Evolutionary conservation across 805 yeast genomes (phyloP).

Genomic region (Hanseniaspora jakobsenii): DNA sequence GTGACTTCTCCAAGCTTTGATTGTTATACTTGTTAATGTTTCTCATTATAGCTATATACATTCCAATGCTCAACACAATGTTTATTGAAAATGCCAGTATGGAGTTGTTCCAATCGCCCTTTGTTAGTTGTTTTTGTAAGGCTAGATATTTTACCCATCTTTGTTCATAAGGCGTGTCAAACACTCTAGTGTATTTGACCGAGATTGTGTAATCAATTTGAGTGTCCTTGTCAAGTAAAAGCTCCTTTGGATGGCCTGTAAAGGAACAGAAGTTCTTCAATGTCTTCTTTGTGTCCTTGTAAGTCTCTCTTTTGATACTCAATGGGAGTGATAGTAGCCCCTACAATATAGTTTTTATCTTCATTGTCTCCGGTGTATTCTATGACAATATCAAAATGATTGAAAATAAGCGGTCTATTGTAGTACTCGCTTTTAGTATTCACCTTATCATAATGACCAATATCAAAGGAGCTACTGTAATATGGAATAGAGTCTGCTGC

Average conservation of each 20-base stretch:
- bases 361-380: conserved; percentile 54
- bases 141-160: conserved; percentile 96
- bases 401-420: conserved; percentile 44
- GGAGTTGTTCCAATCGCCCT: conserved; percentile 88
- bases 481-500: too few species aligned
- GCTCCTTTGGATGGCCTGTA: conserved; percentile 33
- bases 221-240: conserved; percentile 41
- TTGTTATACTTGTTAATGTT: conserved; percentile 86
- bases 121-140: conserved; percentile 82
- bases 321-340: conserved; percentile 66
- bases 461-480: conserved; percentile 69
- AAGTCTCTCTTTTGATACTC: conserved; percentile 37
- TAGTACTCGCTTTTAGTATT: conserved; percentile 16
- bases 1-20: conserved; percentile 34
- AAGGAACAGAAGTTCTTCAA: conserved; percentile 28
- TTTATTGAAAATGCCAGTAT: conserved; percentile 71
- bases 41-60: conserved; percentile 64
- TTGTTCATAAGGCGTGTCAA: conserved; percentile 80
- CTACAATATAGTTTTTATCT: conserved; percentile 73
- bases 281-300: not conserved
- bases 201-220: conserved; percentile 74
- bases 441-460: conserved; percentile 55
- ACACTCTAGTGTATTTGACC: conserved; percentile 54
- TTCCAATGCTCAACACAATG: conserved; percentile 65
- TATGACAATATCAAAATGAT: conserved; percentile 66